A percentile compares a stretch with the other conserved stretches of the same genome.
Evolutionary conservation across 495 filamentous ascomycete genomes (phyloP).

Genomic region (Hypoxylon fuscum): DNA sequence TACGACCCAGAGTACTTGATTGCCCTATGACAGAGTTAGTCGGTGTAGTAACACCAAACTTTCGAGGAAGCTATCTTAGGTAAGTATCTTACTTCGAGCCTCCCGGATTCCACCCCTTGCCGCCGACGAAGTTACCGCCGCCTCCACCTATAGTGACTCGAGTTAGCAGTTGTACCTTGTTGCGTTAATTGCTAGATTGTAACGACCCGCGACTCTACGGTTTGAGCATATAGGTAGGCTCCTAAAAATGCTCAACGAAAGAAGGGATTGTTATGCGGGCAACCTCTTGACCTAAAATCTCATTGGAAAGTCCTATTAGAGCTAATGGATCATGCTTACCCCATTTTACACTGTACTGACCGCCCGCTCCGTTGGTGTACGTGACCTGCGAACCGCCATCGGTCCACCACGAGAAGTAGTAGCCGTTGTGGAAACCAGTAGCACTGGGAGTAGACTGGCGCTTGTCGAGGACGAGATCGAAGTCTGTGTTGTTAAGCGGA

Average conservation of each 20-base stretch:
- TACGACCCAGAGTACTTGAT: conserved; percentile 61
- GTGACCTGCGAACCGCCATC: conserved; percentile 60
- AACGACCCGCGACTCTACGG: too few species aligned
- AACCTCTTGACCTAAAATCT: too few species aligned
- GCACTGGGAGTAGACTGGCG: conserved; percentile 47
- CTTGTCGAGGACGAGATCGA: conserved; percentile 20
- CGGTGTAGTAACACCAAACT: not conserved
- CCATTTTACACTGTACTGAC: conserved; percentile 66
- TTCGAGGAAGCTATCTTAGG: not conserved
- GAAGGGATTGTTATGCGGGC: too few species aligned
- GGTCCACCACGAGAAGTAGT: conserved; percentile 72
- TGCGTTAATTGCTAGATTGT: not conserved
- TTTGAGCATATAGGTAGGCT: too few species aligned
- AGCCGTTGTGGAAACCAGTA: conserved; percentile 66
- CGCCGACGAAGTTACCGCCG: conserved; percentile 68
- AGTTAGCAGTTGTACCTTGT: not conserved
- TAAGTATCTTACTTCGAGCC: conserved; percentile 47
- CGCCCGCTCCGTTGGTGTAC: conserved; percentile 65
- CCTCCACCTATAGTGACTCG: conserved; percentile 20
- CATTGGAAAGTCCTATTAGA: too few species aligned
- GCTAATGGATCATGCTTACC: conserved; percentile 26
- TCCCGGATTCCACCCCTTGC: conserved; percentile 70
- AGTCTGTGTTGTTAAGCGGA: too few species aligned
- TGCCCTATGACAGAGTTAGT: conserved; percentile 39
- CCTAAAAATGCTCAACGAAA: too few species aligned